Evolutionary conservation across 176 grass and related monocot species (phyloP).

Genomic region (Tillandsia fasciculata): DNA sequence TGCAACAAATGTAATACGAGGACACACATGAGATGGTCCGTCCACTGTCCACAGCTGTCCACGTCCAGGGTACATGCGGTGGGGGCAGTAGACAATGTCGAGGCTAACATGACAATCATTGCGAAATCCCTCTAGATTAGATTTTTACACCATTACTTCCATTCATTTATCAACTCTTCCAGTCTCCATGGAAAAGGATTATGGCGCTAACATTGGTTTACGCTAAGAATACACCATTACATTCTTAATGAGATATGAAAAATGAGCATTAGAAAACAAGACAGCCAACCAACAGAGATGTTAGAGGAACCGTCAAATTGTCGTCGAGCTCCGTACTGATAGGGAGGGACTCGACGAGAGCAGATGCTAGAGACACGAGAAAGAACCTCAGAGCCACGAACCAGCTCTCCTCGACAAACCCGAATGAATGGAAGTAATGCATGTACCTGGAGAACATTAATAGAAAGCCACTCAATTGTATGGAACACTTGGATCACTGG

Average conservation of each 20-base stretch:
- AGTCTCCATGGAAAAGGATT: background rate
- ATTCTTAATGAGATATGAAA: background rate
- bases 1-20: no score
- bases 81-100: no score
- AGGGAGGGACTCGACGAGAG: constrained; percentile 54
- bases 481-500: background rate
- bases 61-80: no score
- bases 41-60: no score
- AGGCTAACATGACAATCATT: no score
- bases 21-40: no score
- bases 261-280: constrained; percentile 32
- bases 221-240: background rate
- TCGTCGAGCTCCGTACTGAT: constrained; percentile 74
- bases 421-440: constrained; percentile 64
- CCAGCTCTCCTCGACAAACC: constrained; percentile 59
- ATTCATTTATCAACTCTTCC: no score
- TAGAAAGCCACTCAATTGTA: background rate
- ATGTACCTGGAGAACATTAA: constrained; percentile 40
- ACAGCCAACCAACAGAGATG: constrained; percentile 24
- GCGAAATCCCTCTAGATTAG: no score
- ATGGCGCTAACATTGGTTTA: background rate
- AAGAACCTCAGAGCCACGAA: constrained; percentile 30
- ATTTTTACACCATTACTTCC: no score
- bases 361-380: constrained; percentile 38
- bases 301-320: constrained; percentile 64